Evolutionary conservation across 192 early-diverging fungal genomes (phyloP).

Genomic region (Obelidium mucronatum): DNA sequence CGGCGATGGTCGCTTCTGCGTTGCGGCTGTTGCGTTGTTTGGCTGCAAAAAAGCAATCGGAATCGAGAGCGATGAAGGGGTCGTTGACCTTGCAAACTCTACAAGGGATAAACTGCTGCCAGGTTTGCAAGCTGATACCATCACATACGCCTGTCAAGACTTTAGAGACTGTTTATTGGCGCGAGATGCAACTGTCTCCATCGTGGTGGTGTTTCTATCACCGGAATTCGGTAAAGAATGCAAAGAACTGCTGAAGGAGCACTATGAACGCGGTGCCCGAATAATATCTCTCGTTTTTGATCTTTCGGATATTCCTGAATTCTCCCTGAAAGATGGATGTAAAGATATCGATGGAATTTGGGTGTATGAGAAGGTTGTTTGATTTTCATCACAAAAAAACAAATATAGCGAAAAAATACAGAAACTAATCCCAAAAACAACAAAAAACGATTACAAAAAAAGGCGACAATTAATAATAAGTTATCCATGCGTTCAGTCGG

Average conservation of each 20-base stretch:
- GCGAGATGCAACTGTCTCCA: constrained; percentile 32
- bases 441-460: neutral
- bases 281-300: constrained; percentile 17
- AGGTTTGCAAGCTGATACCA: neutral
- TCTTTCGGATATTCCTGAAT: constrained; percentile 6
- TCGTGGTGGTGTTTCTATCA: constrained; percentile 12
- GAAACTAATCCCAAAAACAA: neutral
- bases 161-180: neutral
- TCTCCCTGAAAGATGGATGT: constrained; percentile 10
- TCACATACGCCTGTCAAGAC: constrained; percentile 9
- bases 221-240: constrained; percentile 22
- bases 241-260: neutral
- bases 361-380: constrained; percentile 25
- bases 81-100: neutral
- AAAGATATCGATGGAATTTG: constrained; percentile 39
- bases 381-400: too few relatives aligned
- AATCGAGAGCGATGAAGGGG: constrained; percentile 56
- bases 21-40: constrained; percentile 55
- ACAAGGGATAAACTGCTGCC: neutral
- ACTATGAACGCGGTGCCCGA: constrained; percentile 10
- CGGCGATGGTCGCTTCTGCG: constrained; percentile 66
- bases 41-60: constrained; percentile 52
- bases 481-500: too few relatives aligned
- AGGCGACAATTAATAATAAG: neutral
- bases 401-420: neutral